phyloP scores from a whole-genome alignment of 2,329 filamentous ascomycete genomes.

The Claviceps sorghi region DNA sequence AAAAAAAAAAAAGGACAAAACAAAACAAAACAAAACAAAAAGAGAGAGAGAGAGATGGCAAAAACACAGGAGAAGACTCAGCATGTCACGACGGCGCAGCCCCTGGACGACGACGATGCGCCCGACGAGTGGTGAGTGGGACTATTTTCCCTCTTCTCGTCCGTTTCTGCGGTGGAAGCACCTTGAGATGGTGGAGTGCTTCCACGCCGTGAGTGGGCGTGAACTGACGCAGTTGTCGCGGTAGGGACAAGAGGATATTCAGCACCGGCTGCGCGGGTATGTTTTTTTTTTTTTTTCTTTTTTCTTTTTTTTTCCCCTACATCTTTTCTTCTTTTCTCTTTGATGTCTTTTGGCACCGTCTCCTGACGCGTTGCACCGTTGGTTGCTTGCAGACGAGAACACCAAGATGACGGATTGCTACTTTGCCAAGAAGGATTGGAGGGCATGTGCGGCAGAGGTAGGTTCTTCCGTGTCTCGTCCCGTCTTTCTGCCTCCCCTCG shows the following conservation, averaged over 20 bases:
- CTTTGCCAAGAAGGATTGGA: slow-evolving; percentile 92
- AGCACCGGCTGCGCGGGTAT: slow-evolving; percentile 86
- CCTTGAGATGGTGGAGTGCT: slow-evolving; percentile 6
- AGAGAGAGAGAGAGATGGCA: slow-evolving; percentile 23
- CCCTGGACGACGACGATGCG: slow-evolving; percentile 52
- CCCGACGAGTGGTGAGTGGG: slow-evolving; percentile 76
- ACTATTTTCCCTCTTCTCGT: neutral
- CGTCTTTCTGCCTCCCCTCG: neutral
- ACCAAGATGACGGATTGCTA: slow-evolving; percentile 87
- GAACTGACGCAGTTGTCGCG: slow-evolving; percentile 6
- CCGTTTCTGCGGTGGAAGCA: neutral
- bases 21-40: too few species aligned
- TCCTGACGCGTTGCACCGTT: neutral
- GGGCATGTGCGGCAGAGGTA: slow-evolving; percentile 76
- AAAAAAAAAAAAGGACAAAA: too few species aligned
- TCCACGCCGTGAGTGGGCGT: slow-evolving; percentile 9
- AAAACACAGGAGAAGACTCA: slow-evolving; percentile 32
- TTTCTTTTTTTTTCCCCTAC: neutral
- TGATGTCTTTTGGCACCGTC: neutral
- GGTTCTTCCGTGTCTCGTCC: slow-evolving; percentile 11
- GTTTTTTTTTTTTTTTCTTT: slow-evolving; percentile 6
- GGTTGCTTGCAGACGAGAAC: slow-evolving; percentile 55
- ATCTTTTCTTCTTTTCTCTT: neutral
- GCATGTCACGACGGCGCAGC: slow-evolving; percentile 21
- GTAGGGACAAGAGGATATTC: slow-evolving; percentile 93